phyloP scores from a whole-genome alignment of 1,284 basidiomycete genomes.

The Pseudozyma pruni region DNA sequence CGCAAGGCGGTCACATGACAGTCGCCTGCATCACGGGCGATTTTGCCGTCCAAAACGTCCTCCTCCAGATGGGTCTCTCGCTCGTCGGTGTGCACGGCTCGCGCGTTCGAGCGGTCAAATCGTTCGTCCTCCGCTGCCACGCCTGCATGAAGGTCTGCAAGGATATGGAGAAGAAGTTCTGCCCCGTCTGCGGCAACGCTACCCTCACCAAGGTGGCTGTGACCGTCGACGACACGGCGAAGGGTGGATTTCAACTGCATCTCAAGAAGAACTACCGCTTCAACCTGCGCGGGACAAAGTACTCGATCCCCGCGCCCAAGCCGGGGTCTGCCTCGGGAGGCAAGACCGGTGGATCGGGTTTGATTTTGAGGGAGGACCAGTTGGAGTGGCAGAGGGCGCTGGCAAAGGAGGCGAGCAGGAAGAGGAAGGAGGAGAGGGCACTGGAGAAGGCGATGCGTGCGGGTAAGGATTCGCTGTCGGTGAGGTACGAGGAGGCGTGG shows the following conservation, averaged over 20 bases:
- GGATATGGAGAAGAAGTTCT: conserved; percentile 93
- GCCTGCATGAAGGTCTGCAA: conserved; percentile 99
- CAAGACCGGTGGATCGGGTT: conserved; percentile 50
- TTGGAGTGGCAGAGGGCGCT: conserved; percentile 65
- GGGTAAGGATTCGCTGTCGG: conserved; percentile 60
- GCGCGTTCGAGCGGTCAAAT: conserved; percentile 89
- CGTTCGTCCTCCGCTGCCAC: conserved; percentile 95
- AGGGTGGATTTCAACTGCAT: conserved; percentile 59
- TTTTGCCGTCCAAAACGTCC: conserved; percentile 98
- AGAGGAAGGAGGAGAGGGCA: conserved; percentile 57
- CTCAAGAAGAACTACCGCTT: conserved; percentile 79
- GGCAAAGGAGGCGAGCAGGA: conserved; percentile 51
- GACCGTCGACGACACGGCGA: conserved; percentile 70
- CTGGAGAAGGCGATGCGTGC: conserved; percentile 50
- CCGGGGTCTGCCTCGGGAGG: conserved; percentile 72
- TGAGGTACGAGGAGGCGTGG: conserved; percentile 65
- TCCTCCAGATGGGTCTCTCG: conserved; percentile 92
- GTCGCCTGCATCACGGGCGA: conserved; percentile 82
- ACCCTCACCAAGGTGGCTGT: conserved; percentile 91
- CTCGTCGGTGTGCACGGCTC: conserved; percentile 92
- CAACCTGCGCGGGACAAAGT: conserved; percentile 88
- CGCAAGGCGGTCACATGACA: conserved; percentile 71
- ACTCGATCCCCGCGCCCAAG: conserved; percentile 91
- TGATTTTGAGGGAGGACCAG: conserved; percentile 65
- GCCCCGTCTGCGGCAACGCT: conserved; percentile 94